Base-by-base conservation (phyloP, 208 protist genomes). In the Trypanosoma rangeli region DNA sequence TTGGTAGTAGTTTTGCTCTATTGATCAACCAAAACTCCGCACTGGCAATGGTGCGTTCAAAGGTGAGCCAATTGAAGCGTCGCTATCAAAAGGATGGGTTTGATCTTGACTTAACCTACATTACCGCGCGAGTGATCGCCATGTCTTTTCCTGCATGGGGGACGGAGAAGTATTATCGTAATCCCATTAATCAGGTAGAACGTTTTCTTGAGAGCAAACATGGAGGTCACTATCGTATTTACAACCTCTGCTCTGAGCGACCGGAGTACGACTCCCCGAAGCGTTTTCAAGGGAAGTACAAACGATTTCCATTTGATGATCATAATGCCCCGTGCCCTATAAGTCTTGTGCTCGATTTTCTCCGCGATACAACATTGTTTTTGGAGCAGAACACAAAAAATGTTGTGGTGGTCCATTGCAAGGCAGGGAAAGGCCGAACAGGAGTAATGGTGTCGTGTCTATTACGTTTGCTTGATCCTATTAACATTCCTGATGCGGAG, bases 391-490 rank as follows among this genome's bases (percentile, higher is more conserved):
- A 95, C 73, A 48, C 66, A 42, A 61, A 78, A 2, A 97, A 98
- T 73, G 86, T 97, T 5, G 83, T 87, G 15, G 97, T 82, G 5
- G 62, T 99, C 37, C 97, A 99, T 76, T 99, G 97, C 81, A 98
- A 98, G 68, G 97, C 97, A 0, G 97, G 97, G n/a, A 99, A 98
- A 71, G 97, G 96, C 0, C 75, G 97, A 18, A 98, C 97, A n/a
- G 97, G 97, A 33, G 65, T 97, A 53, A 97, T 99, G 93, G 84
- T 98, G n/a, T 88, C 78, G 52, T 87, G 87, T 65, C 67, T 92
- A 26, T 80, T 97, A 18, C 61, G 82, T 59, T 67, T 68, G 22
- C 31, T 81, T 58, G 77, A 85, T 49, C 82, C 72, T 12, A 53
- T 76, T 0, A 1, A 49, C 28, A 76, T 86, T 52, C 26, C 56